Evolutionary conservation across 2,329 filamentous ascomycete genomes (phyloP), one percentile per base, ranked within the genome.

Genomic region (Ceratocystis huliohia): DNA sequence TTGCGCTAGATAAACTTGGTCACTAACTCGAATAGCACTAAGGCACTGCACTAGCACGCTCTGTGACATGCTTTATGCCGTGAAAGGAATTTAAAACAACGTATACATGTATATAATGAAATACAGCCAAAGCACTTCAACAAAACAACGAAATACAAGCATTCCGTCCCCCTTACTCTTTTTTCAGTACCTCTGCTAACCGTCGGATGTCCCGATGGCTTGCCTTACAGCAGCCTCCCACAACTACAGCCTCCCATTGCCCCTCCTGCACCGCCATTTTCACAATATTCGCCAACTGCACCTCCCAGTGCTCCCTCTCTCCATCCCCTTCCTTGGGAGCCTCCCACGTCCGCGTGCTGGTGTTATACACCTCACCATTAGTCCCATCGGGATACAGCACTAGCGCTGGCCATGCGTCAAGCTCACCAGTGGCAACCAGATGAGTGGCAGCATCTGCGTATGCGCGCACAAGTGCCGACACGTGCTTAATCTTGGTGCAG

Each of bases 371-470:
- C 73, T 88, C 83, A 0, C 84, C 84, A 61, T 84, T 85, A 1
- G 86, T 88, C 0, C 86, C 86, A 72, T 89, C 86, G 0, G 86
- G 86, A 72, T 88, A 88, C 20, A 88, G 70, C 3, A 88, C 81
- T 65, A 88, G 73, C 22, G 76, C 78, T 0, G 84, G 84, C 76
- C 78, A 80, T 15, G 37, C 53, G 0, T 68, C 22, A 1, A 78
- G 64, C 15, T 73, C 70, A 0, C 76, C 75, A 3, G 73, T 69
- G 3, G 71, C 64, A 1, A 78, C 66, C 69, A 83, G 64, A n/a
- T 67, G 69, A 8, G 69, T 67, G 17, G 85, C 72, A 7, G 76
- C 78, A 2, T 74, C 76, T 70, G 87, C 83, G 63, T 82, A 86
- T 62, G 80, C 76, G 20, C 73, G 74, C 20, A 89, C 74, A 17